Evolutionary conservation across 2,329 filamentous ascomycete species (phyloP), one percentile per base, ranked within the genome.

Genomic region (Cladorrhinum sp.): DNA sequence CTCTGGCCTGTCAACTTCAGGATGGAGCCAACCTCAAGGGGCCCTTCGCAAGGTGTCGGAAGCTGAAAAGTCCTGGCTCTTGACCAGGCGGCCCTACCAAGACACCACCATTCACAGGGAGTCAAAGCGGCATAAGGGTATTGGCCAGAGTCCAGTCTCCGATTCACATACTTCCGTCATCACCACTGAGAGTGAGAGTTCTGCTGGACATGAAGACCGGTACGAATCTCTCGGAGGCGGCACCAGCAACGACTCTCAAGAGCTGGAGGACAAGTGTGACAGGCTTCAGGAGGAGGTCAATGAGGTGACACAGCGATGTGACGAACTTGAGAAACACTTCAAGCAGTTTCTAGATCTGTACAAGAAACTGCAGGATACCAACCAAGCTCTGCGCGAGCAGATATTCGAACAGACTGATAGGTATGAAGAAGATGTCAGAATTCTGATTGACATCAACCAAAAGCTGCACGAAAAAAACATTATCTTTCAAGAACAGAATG

Each of bases 51-150:
- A 54, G 27, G 36, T 52, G 5, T 41, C 59, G 2, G 60, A 48
- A 1, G 41, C 36, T 4, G 60, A 62, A 32, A 24, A 29, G 8
- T 23, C 12, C 10, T 41, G 50, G 16, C 50, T 58, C 1, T 25
- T 58, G 3, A 56, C 56, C 1, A 62, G 60, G 25, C 13, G 61
- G n/a, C 1, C 8, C 24, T 16, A 38, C 2, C 54, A 53, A 23
- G 16, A 38, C 3, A 23, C 24, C 1, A n/a, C n/a, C 2, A 13
- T 7, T 7, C 50, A 50, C 2, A 6, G 2, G 9, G 27, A 25
- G 7, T 12, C 23, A 8, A 60, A 60, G 61, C 58, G 58, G 10
- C 58, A 41, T n/a, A 60, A 45, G n/a, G n/a, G n/a, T n/a, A 27
- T 27, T 52, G 5, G 32, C 12, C 13, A 22, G 22, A 29, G 24